phyloP scores from a whole-genome alignment of 2,329 filamentous ascomycete genomes.

The Myriosclerotinia duriaeana region DNA sequence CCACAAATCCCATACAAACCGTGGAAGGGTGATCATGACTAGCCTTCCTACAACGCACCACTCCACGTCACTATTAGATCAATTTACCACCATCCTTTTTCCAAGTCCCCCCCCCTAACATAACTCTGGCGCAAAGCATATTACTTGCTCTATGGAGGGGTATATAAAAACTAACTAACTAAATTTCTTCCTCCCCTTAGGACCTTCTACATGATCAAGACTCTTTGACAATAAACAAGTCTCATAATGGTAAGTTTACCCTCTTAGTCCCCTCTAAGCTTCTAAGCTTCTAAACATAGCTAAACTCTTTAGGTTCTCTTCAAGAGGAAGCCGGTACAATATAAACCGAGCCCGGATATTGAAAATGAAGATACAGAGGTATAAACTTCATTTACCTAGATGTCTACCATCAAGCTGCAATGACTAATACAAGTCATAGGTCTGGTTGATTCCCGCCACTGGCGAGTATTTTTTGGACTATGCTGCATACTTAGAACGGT shows the following conservation, averaged over 20 bases:
- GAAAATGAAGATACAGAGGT: conserved; percentile 84
- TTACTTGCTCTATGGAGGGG: conserved; percentile 25
- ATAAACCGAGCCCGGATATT: conserved; percentile 68
- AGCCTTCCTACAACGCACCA: neutral
- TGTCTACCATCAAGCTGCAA: neutral
- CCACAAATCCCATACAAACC: neutral
- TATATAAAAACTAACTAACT: conserved; percentile 29
- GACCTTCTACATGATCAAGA: conserved; percentile 27
- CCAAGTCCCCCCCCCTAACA: conserved; percentile 14
- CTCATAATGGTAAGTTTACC: conserved; percentile 36
- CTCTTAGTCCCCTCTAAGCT: neutral
- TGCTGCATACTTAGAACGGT: conserved; percentile 83
- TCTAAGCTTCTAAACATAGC: conserved; percentile 14
- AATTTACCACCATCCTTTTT: conserved; percentile 24
- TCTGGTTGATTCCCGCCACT: conserved; percentile 89
- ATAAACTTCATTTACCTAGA: conserved; percentile 41
- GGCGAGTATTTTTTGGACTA: conserved; percentile 88
- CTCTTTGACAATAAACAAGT: conserved; percentile 26
- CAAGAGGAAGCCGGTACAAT: conserved; percentile 92
- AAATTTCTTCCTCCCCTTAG: conserved; percentile 31
- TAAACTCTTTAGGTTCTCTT: conserved; percentile 71
- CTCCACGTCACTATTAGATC: conserved; percentile 16
- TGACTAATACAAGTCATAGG: conserved; percentile 52
- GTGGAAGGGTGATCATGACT: conserved; percentile 12
- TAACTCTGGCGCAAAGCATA: conserved; percentile 22